These are phyloP conservation scores for Psilocybe subaeruginosa DNA, from an alignment of 768 basidiomycete genomes.

Conservation along the genomic window DNA sequence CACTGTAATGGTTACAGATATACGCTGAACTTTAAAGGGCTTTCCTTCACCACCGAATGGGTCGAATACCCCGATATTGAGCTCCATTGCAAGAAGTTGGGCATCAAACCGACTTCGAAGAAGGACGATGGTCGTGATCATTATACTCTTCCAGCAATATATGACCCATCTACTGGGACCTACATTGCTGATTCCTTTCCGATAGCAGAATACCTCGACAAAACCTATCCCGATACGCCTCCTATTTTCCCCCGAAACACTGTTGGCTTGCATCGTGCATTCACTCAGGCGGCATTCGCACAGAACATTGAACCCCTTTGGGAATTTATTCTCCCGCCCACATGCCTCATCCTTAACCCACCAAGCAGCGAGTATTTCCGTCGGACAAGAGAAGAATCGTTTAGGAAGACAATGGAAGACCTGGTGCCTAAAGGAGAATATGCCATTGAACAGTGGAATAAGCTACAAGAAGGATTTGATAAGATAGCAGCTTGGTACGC, in stretches of 20 bases:
- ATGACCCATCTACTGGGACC: conserved; percentile 36
- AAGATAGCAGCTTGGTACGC: conserved; percentile 25
- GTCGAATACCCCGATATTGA: conserved; percentile 46
- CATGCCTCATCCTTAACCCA: conserved; percentile 11
- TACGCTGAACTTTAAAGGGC: conserved; percentile 30
- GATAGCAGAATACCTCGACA: conserved; percentile 51
- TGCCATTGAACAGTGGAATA: conserved; percentile 35
- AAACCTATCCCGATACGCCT: conserved; percentile 37
- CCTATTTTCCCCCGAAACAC: conserved; percentile 24
- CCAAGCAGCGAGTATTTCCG: conserved; percentile 31
- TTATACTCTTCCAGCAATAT: conserved; percentile 45
- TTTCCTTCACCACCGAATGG: conserved; percentile 46
- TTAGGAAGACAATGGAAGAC: conserved; percentile 38
- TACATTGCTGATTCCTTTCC: conserved; percentile 40
- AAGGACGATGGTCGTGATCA: conserved; percentile 31
- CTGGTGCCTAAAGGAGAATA: conserved; percentile 29
- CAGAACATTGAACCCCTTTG: not conserved
- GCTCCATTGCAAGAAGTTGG: conserved; percentile 30
- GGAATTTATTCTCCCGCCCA: conserved; percentile 11
- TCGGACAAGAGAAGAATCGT: conserved; percentile 30
- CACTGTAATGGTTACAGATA: not conserved
- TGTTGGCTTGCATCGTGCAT: conserved; percentile 17
- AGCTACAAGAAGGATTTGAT: conserved; percentile 29
- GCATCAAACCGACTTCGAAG: conserved; percentile 31
- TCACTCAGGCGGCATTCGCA: not conserved